phyloP scores from a whole-genome alignment of 1,284 basidiomycete species.

The Bjerkandera adusta region DNA sequence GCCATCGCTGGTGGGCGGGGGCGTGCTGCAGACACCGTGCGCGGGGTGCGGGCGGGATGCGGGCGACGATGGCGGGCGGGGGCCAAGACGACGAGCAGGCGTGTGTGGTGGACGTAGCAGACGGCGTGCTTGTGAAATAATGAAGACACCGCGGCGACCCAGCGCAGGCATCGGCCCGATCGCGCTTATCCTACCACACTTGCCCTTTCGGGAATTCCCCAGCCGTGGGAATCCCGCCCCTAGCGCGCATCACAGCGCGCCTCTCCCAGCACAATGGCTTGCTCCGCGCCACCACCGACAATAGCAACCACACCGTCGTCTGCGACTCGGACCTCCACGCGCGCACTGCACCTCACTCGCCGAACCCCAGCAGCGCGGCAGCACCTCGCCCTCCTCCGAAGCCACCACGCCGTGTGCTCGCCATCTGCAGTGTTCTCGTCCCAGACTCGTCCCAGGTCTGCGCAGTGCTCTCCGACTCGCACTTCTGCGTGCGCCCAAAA shows the following conservation, averaged over 20 bases:
- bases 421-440: no score
- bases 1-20: constrained; percentile 9
- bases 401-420: no score
- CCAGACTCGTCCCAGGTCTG: no score
- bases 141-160: neutral
- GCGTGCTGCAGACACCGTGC: neutral
- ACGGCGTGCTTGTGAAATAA: neutral
- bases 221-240: constrained; percentile 6
- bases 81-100: neutral
- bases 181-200: neutral
- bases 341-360: no score
- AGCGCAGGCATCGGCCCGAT: neutral
- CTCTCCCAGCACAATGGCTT: no score
- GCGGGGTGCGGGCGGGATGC: neutral
- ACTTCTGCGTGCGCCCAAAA: no score
- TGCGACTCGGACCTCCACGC: no score
- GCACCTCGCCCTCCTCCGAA: no score
- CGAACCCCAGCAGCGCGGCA: no score
- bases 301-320: no score
- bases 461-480: no score
- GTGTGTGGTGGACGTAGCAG: constrained; percentile 5
- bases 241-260: neutral
- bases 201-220: neutral
- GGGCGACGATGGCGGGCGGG: neutral
- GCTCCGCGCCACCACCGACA: no score